A percentile compares a stretch with the other conserved stretches of the same genome.
Evolutionary conservation across 73 alveolate genomes (phyloP).

Genomic region (Tetrahymena thermophila): DNA sequence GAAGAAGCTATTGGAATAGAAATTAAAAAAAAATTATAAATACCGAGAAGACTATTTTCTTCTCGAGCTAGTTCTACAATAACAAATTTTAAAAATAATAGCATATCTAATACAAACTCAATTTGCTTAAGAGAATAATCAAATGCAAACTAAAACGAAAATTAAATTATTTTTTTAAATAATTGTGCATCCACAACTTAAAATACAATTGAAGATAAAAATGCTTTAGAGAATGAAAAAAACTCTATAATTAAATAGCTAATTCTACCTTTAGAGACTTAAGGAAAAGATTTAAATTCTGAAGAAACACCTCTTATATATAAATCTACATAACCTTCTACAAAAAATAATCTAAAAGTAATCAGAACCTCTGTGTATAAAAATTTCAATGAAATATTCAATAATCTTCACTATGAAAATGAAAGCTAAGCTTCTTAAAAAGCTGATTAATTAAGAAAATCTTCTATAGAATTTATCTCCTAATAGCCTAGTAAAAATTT

Average conservation of each 20-base stretch:
- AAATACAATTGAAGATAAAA: not conserved
- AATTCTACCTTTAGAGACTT: not conserved
- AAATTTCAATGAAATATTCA: not conserved
- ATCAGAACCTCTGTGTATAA: not conserved
- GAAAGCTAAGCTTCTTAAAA: not conserved
- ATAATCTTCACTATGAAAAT: not conserved
- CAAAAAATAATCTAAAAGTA: not conserved
- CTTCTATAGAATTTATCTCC: not conserved
- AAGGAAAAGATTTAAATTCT: not conserved
- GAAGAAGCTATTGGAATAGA: not conserved
- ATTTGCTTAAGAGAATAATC: not conserved
- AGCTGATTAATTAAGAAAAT: not conserved
- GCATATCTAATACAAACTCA: not conserved
- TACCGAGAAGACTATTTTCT: not conserved
- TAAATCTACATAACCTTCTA: not conserved
- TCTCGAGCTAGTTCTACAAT: not conserved
- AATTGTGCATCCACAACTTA: not conserved
- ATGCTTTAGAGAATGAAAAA: not conserved
- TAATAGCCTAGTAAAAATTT: not conserved
- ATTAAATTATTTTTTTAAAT: not conserved
- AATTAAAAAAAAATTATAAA: too few relatives aligned
- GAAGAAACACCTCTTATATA: not conserved
- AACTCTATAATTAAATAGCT: not conserved
- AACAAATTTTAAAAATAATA: too few relatives aligned
- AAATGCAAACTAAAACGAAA: not conserved